Conservation (phyloP, 306 rosid genomes). For the Inga leiocalycina region DNA sequence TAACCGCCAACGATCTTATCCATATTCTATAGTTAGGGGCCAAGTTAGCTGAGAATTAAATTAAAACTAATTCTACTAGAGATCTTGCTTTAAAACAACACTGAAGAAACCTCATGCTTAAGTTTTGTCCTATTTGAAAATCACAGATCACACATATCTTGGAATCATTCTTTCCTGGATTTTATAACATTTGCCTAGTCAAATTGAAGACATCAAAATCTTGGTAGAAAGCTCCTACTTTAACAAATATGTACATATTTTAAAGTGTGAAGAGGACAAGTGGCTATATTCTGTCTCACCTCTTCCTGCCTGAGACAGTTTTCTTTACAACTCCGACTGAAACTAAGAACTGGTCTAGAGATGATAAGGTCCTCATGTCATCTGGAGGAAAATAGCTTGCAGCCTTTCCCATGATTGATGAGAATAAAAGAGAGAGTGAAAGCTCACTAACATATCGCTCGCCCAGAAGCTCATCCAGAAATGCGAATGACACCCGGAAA, state of each 20-base stretch:
- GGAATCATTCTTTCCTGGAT: background rate
- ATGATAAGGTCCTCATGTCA: conserved; percentile 93
- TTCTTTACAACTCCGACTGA: conserved; percentile 92
- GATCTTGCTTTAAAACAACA: background rate
- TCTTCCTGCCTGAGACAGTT: conserved; percentile 81
- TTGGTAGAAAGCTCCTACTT: conserved; percentile 28
- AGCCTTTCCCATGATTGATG: conserved; percentile 88
- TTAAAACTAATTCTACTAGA: background rate
- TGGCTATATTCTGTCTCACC: conserved; percentile 32
- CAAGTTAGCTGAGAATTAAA: background rate
- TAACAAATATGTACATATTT: conserved; percentile 38
- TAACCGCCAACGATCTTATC: conserved; percentile 8
- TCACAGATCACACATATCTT: background rate
- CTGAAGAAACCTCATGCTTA: background rate
- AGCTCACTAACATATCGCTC: conserved; percentile 59
- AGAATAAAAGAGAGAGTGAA: conserved; percentile 67
- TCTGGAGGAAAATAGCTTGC: conserved; percentile 95
- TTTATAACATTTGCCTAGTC: conserved; percentile 27
- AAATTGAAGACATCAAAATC: conserved; percentile 31
- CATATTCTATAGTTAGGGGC: background rate
- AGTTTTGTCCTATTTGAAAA: background rate
- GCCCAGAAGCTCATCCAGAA: conserved; percentile 80
- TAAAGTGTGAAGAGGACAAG: conserved; percentile 15
- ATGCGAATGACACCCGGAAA: conserved; percentile 78
- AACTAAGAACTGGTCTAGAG: conserved; percentile 85